Evolutionary conservation across 768 basidiomycete species (phyloP).

Genomic region (Collybia sordida): DNA sequence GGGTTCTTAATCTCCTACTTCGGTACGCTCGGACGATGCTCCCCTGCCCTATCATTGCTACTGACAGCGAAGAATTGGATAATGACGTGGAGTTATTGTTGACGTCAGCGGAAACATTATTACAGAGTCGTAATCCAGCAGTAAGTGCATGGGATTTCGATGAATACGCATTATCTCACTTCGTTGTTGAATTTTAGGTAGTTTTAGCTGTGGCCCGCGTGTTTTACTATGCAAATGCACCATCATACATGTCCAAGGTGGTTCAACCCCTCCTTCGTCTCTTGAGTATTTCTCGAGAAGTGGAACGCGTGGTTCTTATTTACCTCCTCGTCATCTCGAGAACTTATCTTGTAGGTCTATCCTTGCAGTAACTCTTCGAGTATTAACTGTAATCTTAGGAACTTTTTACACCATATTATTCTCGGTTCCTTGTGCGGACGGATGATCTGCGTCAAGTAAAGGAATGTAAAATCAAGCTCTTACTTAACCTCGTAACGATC

Average conservation of each 20-base stretch:
- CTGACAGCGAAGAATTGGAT: slow-evolving; percentile 61
- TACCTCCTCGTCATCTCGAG: slow-evolving; percentile 69
- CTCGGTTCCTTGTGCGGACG: slow-evolving; percentile 67
- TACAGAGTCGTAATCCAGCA: slow-evolving; percentile 86
- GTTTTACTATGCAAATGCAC: slow-evolving; percentile 72
- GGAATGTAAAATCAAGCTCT: slow-evolving; percentile 69
- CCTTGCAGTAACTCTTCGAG: background rate
- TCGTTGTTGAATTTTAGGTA: slow-evolving; percentile 47
- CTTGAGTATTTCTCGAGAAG: slow-evolving; percentile 65
- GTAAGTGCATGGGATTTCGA: slow-evolving; percentile 40
- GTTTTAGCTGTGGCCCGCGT: slow-evolving; percentile 73
- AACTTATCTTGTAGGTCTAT: slow-evolving; percentile 58
- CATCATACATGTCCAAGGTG: slow-evolving; percentile 53
- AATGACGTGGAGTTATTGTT: slow-evolving; percentile 76
- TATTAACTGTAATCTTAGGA: slow-evolving; percentile 35
- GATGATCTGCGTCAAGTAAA: slow-evolving; percentile 70
- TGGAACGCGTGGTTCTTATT: slow-evolving; percentile 71
- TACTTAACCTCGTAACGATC: slow-evolving; percentile 61
- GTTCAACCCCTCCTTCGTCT: slow-evolving; percentile 76
- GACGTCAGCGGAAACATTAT: slow-evolving; percentile 68
- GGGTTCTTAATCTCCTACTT: slow-evolving; percentile 72
- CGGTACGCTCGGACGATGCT: slow-evolving; percentile 88
- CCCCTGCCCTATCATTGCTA: slow-evolving; percentile 48
- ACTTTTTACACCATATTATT: slow-evolving; percentile 61
- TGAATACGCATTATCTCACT: background rate